These are phyloP conservation scores for Cercospora berteroae DNA, from an alignment of 2,329 filamentous ascomycete species.

Conservation along the genomic window DNA sequence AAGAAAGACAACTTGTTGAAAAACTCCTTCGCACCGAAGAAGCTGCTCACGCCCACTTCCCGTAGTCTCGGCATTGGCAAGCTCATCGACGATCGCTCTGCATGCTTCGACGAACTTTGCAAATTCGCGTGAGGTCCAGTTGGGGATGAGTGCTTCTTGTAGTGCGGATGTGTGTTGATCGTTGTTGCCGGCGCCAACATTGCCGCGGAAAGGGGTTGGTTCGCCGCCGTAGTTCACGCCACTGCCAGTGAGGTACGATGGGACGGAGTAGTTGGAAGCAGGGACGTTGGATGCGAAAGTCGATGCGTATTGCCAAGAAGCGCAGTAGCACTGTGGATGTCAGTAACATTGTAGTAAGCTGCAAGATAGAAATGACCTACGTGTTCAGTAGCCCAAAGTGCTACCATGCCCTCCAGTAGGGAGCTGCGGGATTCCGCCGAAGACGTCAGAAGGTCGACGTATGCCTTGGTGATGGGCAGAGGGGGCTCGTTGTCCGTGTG, in stretches of 20 bases:
- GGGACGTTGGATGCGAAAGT: slow-evolving; percentile 40
- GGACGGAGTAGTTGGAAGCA: slow-evolving; percentile 33
- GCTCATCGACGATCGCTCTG: slow-evolving; percentile 49
- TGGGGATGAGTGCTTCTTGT: slow-evolving; percentile 51
- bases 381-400: slow-evolving; percentile 76
- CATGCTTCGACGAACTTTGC: slow-evolving; percentile 52
- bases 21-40: slow-evolving; percentile 48
- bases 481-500: slow-evolving; percentile 48
- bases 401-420: slow-evolving; percentile 66
- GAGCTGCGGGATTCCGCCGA: slow-evolving; percentile 51
- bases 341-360: slow-evolving; percentile 7
- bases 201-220: not conserved
- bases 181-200: not conserved
- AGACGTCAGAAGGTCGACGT: slow-evolving; percentile 61
- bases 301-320: slow-evolving; percentile 50
- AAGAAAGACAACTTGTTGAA: slow-evolving; percentile 49
- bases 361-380: slow-evolving; percentile 35
- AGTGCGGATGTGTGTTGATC: slow-evolving; percentile 48
- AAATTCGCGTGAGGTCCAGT: slow-evolving; percentile 52
- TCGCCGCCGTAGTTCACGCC: slow-evolving; percentile 18
- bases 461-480: slow-evolving; percentile 52
- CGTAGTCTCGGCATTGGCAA: slow-evolving; percentile 48
- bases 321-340: slow-evolving; percentile 44
- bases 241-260: slow-evolving; percentile 34
- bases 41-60: slow-evolving; percentile 51